Conservation (phyloP, 768 basidiomycete genomes). For the Hysterangium stoloniferum region DNA sequence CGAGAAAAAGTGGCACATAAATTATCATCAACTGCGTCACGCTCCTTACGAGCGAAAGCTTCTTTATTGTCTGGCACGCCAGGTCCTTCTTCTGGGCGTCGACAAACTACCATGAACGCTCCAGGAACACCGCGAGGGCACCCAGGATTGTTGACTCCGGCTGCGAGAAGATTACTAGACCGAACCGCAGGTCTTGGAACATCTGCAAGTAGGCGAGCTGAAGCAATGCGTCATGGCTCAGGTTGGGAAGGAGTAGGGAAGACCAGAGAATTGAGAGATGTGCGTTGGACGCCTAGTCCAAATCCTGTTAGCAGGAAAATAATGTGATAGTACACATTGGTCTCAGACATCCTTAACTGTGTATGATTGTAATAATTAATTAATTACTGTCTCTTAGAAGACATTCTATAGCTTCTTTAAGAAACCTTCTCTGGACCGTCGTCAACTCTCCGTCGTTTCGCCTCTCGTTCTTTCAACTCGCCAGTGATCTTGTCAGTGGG, state of each 20-base stretch:
- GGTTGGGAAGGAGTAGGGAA: conserved; percentile 49
- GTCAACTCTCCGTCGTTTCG: conserved; percentile 55
- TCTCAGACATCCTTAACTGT: neutral
- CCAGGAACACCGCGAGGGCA: conserved; percentile 1
- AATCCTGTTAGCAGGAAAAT: conserved; percentile 12
- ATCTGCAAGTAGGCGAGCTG: conserved; percentile 53
- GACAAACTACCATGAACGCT: neutral
- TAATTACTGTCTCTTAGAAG: neutral
- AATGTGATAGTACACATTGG: neutral
- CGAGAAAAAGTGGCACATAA: conserved; percentile 77
- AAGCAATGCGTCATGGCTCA: conserved; percentile 53
- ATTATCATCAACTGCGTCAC: conserved; percentile 75
- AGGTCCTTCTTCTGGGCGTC: neutral
- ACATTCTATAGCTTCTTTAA: conserved; percentile 9
- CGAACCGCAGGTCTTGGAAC: conserved; percentile 55
- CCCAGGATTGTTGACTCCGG: conserved; percentile 76
- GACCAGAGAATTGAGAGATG: conserved; percentile 54
- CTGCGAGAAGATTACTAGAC: conserved; percentile 68
- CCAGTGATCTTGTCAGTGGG: conserved; percentile 10
- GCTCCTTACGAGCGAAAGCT: conserved; percentile 73
- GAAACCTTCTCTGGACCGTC: conserved; percentile 21
- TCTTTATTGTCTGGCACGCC: conserved; percentile 34
- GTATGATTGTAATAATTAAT: neutral
- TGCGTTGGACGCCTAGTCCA: conserved; percentile 79
- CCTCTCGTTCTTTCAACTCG: conserved; percentile 29